Evolutionary conservation across 805 yeast genomes (phyloP).

Genomic region (Vanderwaltozyma tropicalis): DNA sequence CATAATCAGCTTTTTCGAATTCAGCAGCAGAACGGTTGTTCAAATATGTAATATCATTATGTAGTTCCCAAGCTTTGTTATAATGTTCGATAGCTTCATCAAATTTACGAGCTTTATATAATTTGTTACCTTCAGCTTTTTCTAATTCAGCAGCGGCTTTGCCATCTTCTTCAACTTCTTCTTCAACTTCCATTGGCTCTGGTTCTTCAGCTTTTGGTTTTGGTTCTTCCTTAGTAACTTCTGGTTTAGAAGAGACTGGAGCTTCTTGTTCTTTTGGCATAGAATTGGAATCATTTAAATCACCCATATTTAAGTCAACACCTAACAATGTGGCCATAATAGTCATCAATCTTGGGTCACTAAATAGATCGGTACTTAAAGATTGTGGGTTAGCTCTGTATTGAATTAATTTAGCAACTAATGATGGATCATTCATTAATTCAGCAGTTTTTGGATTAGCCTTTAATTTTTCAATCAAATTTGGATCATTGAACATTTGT

Average conservation of each 20-base stretch:
- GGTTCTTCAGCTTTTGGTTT: constrained; percentile 22
- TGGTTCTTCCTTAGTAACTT: constrained; percentile 19
- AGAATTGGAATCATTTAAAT: constrained; percentile 19
- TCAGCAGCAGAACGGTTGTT: constrained; percentile 98
- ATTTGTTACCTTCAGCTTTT: constrained; percentile 76
- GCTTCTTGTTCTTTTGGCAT: constrained; percentile 23
- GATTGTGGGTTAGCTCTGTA: constrained; percentile 66
- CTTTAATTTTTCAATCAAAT: constrained; percentile 61
- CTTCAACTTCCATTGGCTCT: constrained; percentile 31
- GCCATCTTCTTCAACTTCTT: constrained; percentile 15
- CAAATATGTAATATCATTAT: constrained; percentile 80
- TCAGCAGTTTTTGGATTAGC: constrained; percentile 81
- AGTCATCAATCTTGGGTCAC: constrained; percentile 82
- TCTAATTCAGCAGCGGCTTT: constrained; percentile 52
- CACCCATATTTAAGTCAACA: constrained; percentile 51
- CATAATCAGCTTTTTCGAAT: constrained; percentile 88
- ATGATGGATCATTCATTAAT: constrained; percentile 74
- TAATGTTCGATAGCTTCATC: constrained; percentile 87
- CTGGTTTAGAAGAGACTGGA: constrained; percentile 1
- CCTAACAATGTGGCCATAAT: constrained; percentile 82
- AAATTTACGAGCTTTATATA: constrained; percentile 79
- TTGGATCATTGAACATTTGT: constrained; percentile 71
- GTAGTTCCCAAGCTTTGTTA: constrained; percentile 72
- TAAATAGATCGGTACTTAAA: constrained; percentile 55
- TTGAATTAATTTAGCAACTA: constrained; percentile 53